Conservation (phyloP, 257 asterid genomes). For the Verbena officinalis region DNA sequence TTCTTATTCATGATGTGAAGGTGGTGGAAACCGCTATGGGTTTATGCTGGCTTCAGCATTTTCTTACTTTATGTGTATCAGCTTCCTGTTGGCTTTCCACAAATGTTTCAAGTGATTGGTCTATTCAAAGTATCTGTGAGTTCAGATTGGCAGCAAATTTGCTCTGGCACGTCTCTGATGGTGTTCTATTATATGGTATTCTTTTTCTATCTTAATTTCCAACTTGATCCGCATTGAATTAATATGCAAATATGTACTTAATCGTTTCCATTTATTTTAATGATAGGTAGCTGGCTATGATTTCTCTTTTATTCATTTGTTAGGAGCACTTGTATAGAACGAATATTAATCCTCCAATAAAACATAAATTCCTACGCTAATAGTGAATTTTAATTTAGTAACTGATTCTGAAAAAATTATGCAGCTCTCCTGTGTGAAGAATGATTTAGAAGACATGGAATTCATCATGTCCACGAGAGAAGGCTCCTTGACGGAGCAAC, state of each 20-base stretch:
- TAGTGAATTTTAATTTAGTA: conserved; percentile 17
- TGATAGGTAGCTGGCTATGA: background rate
- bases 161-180: conserved; percentile 72
- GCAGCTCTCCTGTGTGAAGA: conserved; percentile 73
- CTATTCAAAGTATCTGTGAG: conserved; percentile 56
- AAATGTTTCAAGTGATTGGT: conserved; percentile 51
- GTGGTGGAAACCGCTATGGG: conserved; percentile 91
- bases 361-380: conserved; percentile 6
- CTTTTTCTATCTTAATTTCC: conserved; percentile 35
- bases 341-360: conserved; percentile 13
- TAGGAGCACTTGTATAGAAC: conserved; percentile 7
- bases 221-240: conserved; percentile 24
- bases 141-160: conserved; percentile 71
- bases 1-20: conserved; percentile 50
- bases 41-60: conserved; percentile 75
- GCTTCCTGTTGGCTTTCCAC: conserved; percentile 64
- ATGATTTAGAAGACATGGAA: conserved; percentile 88
- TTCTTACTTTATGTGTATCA: conserved; percentile 75
- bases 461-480: conserved; percentile 78
- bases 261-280: conserved; percentile 8
- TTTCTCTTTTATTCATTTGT: background rate
- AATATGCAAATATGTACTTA: background rate
- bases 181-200: conserved; percentile 79
- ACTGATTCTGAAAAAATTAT: conserved; percentile 29
- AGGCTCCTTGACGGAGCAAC: conserved; percentile 80